Evolutionary conservation across 176 grass and related monocot genomes (phyloP).

Genomic region (Carex littledalei): DNA sequence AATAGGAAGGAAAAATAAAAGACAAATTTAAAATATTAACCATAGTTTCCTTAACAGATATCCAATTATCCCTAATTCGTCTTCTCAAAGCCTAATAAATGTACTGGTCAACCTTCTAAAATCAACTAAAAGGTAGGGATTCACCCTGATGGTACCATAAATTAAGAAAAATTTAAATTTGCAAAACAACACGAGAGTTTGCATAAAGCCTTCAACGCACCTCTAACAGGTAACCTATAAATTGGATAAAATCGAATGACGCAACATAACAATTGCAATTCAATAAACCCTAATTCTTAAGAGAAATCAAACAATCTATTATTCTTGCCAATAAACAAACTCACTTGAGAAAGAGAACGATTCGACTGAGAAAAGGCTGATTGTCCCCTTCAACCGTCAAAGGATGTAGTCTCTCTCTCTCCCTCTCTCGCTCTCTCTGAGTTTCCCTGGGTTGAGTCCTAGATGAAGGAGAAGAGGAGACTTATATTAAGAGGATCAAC

Average conservation of each 20-base stretch:
- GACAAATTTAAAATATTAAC: no score
- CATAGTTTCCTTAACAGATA: background rate
- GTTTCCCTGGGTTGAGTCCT: background rate
- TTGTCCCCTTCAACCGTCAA: no score
- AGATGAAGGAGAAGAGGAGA: background rate
- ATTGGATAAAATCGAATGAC: background rate
- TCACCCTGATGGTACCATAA: background rate
- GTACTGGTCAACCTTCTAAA: background rate
- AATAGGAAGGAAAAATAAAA: no score
- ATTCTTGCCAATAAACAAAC: background rate
- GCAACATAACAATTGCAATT: background rate
- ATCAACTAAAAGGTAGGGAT: background rate
- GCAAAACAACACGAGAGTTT: background rate
- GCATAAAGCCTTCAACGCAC: background rate
- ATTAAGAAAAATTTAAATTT: background rate
- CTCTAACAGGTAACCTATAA: background rate
- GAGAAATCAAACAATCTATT: background rate
- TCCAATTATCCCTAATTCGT: background rate
- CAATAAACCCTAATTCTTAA: slow-evolving; percentile 2
- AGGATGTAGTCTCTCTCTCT: background rate
- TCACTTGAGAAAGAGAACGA: slow-evolving; percentile 19
- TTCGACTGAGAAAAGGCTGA: no score
- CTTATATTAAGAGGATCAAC: background rate
- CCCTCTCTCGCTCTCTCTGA: background rate
- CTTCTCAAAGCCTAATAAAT: background rate